Percentiles rank a stretch among this genome's conserved stretches.
These are phyloP conservation scores for Globisporangium carolinianum DNA, from an alignment of 352 stramenopile genomes.

Conservation along the genomic window DNA sequence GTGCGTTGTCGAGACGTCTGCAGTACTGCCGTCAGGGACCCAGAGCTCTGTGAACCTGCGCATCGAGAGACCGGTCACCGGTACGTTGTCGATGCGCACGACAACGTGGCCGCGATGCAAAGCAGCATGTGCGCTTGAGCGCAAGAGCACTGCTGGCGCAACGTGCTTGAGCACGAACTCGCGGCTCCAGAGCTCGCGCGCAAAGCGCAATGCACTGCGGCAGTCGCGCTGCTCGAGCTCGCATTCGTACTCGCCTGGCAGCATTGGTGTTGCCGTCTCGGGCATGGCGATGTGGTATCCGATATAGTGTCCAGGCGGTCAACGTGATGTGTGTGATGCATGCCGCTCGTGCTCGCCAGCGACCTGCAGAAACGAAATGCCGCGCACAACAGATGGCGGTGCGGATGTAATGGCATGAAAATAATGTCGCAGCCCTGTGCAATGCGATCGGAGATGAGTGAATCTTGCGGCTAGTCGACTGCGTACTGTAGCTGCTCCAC, in stretches of 20 bases:
- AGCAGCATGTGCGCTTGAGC: slow-evolving; percentile 13
- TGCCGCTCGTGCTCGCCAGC: too few species aligned
- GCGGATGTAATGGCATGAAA: too few species aligned
- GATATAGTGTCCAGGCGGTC: too few species aligned
- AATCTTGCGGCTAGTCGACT: neutral
- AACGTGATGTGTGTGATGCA: too few species aligned
- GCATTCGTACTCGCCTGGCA: slow-evolving; percentile 28
- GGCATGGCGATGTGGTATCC: neutral
- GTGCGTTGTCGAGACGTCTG: neutral
- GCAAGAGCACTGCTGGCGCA: slow-evolving; percentile 8
- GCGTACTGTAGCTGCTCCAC: neutral
- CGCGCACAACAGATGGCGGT: too few species aligned
- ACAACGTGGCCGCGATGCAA: slow-evolving; percentile 25
- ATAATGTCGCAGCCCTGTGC: neutral
- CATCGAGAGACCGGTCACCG: slow-evolving; percentile 17
- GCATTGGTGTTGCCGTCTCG: neutral
- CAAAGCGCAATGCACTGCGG: slow-evolving; percentile 16
- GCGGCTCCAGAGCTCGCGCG: slow-evolving; percentile 34
- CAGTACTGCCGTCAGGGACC: slow-evolving; percentile 4
- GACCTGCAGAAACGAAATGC: too few species aligned
- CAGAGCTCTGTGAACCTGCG: slow-evolving; percentile 27
- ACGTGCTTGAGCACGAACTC: slow-evolving; percentile 33
- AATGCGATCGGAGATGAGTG: neutral
- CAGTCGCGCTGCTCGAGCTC: slow-evolving; percentile 14
- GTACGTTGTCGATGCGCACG: slow-evolving; percentile 21